phyloP scores from a whole-genome alignment of 305 asterid species.

The Fraxinus latifolia region DNA sequence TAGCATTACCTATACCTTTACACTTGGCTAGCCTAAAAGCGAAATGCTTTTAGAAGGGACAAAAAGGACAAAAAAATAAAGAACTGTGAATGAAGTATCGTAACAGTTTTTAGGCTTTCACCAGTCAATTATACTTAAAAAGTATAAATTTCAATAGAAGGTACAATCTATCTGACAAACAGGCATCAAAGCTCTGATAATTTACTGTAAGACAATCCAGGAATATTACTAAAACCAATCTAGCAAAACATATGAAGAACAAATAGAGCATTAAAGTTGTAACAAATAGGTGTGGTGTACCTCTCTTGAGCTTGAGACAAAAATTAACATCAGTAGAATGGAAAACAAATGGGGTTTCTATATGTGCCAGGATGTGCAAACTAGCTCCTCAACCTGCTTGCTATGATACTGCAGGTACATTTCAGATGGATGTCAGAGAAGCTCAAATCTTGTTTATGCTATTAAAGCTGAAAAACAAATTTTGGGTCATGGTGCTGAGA shows the following conservation, averaged over 20 bases:
- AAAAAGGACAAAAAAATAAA: background rate
- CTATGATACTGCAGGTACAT: slow-evolving; percentile 54
- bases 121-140: background rate
- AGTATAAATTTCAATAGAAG: background rate
- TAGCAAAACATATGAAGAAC: background rate
- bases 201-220: background rate
- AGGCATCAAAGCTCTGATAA: background rate
- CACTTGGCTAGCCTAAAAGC: background rate
- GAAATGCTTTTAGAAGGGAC: background rate
- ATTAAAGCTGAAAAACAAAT: background rate
- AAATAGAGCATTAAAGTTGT: background rate
- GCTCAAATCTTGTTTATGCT: background rate
- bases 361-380: slow-evolving; percentile 40
- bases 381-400: slow-evolving; percentile 60
- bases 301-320: slow-evolving; percentile 41
- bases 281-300: slow-evolving; percentile 29
- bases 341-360: slow-evolving; percentile 40
- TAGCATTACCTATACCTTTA: background rate
- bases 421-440: slow-evolving; percentile 40
- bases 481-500: background rate
- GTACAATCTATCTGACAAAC: background rate
- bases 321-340: slow-evolving; percentile 36
- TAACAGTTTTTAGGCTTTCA: background rate
- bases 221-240: background rate
- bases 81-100: background rate